These are phyloP conservation scores for Penicillium sp. DNA, from an alignment of 2,329 filamentous ascomycete genomes.

Conservation along the genomic window DNA sequence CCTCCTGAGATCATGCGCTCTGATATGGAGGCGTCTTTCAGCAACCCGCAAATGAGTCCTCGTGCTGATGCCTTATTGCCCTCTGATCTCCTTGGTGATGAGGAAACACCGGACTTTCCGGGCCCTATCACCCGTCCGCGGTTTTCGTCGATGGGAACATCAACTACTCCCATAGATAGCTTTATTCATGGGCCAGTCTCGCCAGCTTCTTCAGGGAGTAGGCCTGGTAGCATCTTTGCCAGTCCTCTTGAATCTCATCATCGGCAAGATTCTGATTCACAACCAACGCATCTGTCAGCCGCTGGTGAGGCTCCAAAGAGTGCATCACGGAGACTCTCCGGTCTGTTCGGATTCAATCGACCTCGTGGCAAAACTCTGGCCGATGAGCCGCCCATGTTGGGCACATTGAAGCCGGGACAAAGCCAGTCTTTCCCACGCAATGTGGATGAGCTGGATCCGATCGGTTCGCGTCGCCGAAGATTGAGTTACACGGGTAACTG, in stretches of 20 bases:
- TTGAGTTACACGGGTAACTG: constrained; percentile 55
- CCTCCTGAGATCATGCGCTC: constrained; percentile 40
- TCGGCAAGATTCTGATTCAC: constrained; percentile 36
- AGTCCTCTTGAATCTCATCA: constrained; percentile 44
- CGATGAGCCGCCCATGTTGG: constrained; percentile 54
- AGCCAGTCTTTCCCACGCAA: constrained; percentile 61
- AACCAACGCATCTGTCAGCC: constrained; percentile 30
- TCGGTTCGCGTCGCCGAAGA: constrained; percentile 49
- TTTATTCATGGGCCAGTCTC: constrained; percentile 40
- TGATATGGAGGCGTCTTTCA: constrained; percentile 52
- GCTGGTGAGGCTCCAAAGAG: constrained; percentile 38
- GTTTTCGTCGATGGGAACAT: constrained; percentile 29
- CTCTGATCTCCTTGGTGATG: constrained; percentile 56
- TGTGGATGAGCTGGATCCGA: constrained; percentile 48
- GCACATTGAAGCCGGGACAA: constrained; percentile 55
- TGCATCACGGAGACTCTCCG: constrained; percentile 52
- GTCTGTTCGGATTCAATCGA: constrained; percentile 54
- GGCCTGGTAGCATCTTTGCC: constrained; percentile 42
- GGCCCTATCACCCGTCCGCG: constrained; percentile 26
- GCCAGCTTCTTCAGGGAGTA: constrained; percentile 43
- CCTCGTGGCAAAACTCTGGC: constrained; percentile 58
- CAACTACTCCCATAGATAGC: constrained; percentile 29
- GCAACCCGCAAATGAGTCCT: constrained; percentile 60
- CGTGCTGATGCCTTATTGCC: constrained; percentile 58
- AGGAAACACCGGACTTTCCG: constrained; percentile 41